A percentile compares a stretch with the other conserved stretches of the same genome.
Evolutionary conservation across 345 rosid genomes (phyloP).

Genomic region (Excoecaria agallocha): DNA sequence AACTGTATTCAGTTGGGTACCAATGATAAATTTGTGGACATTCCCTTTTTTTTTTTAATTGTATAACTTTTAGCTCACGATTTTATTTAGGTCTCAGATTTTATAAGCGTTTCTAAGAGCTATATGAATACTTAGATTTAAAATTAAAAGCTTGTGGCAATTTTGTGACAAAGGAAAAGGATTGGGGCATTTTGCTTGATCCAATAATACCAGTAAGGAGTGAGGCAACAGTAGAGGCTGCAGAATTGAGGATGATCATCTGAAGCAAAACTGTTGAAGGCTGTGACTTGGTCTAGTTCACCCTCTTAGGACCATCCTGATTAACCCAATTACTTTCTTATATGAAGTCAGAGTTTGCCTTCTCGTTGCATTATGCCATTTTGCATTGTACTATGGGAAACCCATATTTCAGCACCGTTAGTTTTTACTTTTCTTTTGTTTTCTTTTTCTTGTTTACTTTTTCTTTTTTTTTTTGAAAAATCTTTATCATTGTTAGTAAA

Average conservation of each 20-base stretch:
- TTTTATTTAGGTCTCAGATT: neutral
- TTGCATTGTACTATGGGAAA: neutral
- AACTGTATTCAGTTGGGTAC: neutral
- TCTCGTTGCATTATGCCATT: neutral
- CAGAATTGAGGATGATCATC: neutral
- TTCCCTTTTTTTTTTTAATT: no score
- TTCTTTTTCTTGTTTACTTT: no score
- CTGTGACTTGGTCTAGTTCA: neutral
- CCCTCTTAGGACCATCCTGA: neutral
- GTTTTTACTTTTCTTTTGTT: no score
- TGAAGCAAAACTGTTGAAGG: neutral
- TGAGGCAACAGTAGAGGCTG: neutral
- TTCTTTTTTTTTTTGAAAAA: no score
- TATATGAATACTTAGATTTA: neutral
- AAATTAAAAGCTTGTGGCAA: no score
- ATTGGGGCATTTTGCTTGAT: neutral
- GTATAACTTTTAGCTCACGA: no score
- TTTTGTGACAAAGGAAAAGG: neutral
- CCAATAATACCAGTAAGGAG: neutral
- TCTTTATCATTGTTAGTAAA: no score
- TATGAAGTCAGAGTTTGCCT: neutral
- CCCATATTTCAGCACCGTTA: neutral
- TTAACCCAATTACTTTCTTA: neutral
- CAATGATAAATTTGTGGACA: neutral
- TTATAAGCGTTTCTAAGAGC: neutral